A percentile compares a stretch with the other conserved stretches of the same genome.
phyloP scores from a whole-genome alignment of 2,329 filamentous ascomycete genomes.

The Pseudocercospora fijiensis region DNA sequence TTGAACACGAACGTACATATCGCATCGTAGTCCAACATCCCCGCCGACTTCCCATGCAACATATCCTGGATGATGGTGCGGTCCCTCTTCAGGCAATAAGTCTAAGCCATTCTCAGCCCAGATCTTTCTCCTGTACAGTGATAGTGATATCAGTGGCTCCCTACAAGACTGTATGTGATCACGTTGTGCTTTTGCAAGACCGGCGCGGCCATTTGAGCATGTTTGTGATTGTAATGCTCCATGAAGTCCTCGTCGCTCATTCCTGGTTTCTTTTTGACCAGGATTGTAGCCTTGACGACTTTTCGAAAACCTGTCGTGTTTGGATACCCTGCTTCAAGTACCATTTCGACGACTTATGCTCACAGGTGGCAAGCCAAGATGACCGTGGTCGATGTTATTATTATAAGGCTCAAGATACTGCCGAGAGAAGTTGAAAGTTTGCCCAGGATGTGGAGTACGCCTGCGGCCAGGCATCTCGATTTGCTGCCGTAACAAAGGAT shows the following conservation, averaged over 20 bases:
- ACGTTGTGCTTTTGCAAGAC: slow-evolving; percentile 47
- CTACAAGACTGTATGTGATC: slow-evolving; percentile 49
- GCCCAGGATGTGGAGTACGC: neutral
- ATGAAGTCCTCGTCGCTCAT: slow-evolving; percentile 48
- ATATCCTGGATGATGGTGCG: slow-evolving; percentile 48
- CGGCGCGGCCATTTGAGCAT: slow-evolving; percentile 47
- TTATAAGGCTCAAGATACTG: neutral
- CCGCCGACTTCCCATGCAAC: slow-evolving; percentile 44
- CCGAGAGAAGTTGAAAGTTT: neutral
- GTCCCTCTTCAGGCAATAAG: slow-evolving; percentile 48
- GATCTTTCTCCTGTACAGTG: neutral
- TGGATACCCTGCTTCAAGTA: slow-evolving; percentile 48
- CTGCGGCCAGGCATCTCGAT: neutral
- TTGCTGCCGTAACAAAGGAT: neutral
- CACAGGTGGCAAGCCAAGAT: neutral
- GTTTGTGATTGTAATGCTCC: slow-evolving; percentile 48
- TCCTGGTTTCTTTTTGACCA: slow-evolving; percentile 49
- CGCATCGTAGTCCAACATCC: slow-evolving; percentile 48
- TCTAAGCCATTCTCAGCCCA: slow-evolving; percentile 34
- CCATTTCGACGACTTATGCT: slow-evolving; percentile 29
- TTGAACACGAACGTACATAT: slow-evolving; percentile 52
- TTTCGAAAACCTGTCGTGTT: slow-evolving; percentile 48
- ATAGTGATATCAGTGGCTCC: slow-evolving; percentile 12
- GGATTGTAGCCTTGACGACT: slow-evolving; percentile 48
- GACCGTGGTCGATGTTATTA: neutral